These are phyloP conservation scores for Trichoderma endophyticum DNA, from an alignment of 2,329 filamentous ascomycete genomes.

Conservation along the genomic window DNA sequence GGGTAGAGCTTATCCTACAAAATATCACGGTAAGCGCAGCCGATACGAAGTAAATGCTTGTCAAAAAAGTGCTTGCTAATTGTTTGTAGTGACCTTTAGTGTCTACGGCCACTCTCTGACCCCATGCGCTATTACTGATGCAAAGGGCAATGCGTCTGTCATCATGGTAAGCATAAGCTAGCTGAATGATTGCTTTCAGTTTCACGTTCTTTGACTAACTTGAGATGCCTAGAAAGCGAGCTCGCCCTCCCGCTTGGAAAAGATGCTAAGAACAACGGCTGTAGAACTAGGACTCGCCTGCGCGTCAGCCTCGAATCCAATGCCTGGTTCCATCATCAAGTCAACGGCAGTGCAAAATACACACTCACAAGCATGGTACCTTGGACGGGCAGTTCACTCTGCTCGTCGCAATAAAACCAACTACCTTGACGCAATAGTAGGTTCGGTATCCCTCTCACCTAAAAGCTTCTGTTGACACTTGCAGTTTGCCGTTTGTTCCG, in stretches of 20 bases:
- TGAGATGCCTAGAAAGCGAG: conserved; percentile 19
- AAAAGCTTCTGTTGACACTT: neutral
- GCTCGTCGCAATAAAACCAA: conserved; percentile 30
- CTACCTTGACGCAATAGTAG: conserved; percentile 30
- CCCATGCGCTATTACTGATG: conserved; percentile 38
- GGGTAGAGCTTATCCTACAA: conserved; percentile 39
- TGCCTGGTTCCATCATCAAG: conserved; percentile 34
- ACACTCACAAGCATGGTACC: conserved; percentile 35
- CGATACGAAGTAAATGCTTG: too few relatives aligned
- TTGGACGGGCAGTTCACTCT: conserved; percentile 32
- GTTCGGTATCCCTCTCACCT: neutral
- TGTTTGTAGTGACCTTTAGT: conserved; percentile 33
- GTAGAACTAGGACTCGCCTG: conserved; percentile 40
- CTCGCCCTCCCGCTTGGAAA: conserved; percentile 27
- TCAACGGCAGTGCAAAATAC: conserved; percentile 28
- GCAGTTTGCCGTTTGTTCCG: conserved; percentile 32
- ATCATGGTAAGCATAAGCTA: conserved; percentile 27
- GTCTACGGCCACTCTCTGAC: conserved; percentile 37
- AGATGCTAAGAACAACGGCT: conserved; percentile 34
- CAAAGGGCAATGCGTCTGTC: conserved; percentile 34
- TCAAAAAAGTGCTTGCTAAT: fast-evolving
- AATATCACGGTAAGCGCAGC: conserved; percentile 31
- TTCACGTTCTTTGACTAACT: conserved; percentile 29
- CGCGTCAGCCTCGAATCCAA: conserved; percentile 34
- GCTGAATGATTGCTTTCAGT: too few relatives aligned